Evolutionary conservation across 2,329 filamentous ascomycete species (phyloP).

Genomic region (Geosmithia flava): DNA sequence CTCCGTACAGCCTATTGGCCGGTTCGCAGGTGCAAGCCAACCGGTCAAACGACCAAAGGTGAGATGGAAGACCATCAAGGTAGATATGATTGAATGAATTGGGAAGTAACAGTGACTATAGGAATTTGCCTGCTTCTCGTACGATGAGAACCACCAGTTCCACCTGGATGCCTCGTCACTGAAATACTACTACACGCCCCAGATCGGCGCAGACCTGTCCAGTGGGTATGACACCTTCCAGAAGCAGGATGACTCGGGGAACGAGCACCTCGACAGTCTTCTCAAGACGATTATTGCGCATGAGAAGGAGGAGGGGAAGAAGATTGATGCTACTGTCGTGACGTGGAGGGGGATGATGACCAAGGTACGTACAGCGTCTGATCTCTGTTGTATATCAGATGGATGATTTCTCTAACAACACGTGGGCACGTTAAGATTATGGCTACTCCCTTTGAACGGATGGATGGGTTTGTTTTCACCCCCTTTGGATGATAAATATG

Average conservation of each 20-base stretch:
- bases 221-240: slow-evolving; percentile 72
- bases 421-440: slow-evolving; percentile 50
- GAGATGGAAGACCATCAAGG: slow-evolving; percentile 5
- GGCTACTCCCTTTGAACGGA: slow-evolving; percentile 68
- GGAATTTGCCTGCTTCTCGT: slow-evolving; percentile 92
- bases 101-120: no score
- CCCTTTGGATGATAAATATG: neutral
- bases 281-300: slow-evolving; percentile 62
- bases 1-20: slow-evolving; percentile 54
- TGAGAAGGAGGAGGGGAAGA: slow-evolving; percentile 56
- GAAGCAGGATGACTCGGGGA: slow-evolving; percentile 68
- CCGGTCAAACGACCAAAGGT: slow-evolving; percentile 67
- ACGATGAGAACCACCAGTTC: slow-evolving; percentile 71
- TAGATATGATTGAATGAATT: no score
- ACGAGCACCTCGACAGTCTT: slow-evolving; percentile 80
- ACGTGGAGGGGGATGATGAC: slow-evolving; percentile 99
- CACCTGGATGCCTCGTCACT: slow-evolving; percentile 67
- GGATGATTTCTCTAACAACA: neutral
- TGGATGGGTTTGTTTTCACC: slow-evolving; percentile 50
- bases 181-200: slow-evolving; percentile 77
- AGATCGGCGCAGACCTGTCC: slow-evolving; percentile 60
- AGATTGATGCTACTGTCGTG: slow-evolving; percentile 65
- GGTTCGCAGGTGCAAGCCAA: slow-evolving; percentile 56
- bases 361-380: slow-evolving; percentile 44
- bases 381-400: neutral